Base-by-base conservation (phyloP, 139 green algal genomes). In the Raphidocelis subcapitata region DNA sequence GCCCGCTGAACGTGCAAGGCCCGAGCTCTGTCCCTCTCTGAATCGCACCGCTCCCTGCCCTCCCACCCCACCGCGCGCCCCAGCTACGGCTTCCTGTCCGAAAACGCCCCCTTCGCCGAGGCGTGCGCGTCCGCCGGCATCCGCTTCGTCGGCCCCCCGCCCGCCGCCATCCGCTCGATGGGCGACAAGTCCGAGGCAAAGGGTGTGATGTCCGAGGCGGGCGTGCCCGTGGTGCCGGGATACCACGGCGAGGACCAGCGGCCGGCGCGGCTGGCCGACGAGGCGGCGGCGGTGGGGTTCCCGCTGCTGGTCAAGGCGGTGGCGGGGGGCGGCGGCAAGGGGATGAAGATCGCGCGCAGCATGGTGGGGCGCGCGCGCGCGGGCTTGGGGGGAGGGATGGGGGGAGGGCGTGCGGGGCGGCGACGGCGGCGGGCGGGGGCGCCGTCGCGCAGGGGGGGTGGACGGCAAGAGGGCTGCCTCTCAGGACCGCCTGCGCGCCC, bases 281-380 rank as follows among this genome's bases (percentile, higher is more conserved):
- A 94, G 80, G 90, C 86, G 0, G 32, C 37, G 8, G 33, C 46
- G 0, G 79, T 94, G 35, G 92, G 92, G 23, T 96, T 91, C 70
- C 92, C 92, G 0, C 65, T 96, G 67, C 88, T 97, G 67, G 84
- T 97, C 8, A 97, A 97, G 65, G 92, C 92, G 0, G 89, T 93
- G 56, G 63, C 88, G 54, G 92, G 92, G 1, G 92, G 92, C 10
- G 92, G 92, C n/a, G 92, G 92, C 69, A 97, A 97, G 82, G 92
- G 92, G 75, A 96, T 97, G 91, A 95, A 95, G 83, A 74, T 96
- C 37, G 91, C 89, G 0, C 26, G 12, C 23, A 81, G 31, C n/a
- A 44, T 73, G 75, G 80, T 86, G 62, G 3, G 74, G 15, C 1
- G 21, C 21, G n/a, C n/a, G n/a, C n/a, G n/a, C n/a, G n/a, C n/a